These are phyloP conservation scores for Hanseniaspora hatyaiensis DNA, from an alignment of 805 yeast genomes.

Conservation along the genomic window DNA sequence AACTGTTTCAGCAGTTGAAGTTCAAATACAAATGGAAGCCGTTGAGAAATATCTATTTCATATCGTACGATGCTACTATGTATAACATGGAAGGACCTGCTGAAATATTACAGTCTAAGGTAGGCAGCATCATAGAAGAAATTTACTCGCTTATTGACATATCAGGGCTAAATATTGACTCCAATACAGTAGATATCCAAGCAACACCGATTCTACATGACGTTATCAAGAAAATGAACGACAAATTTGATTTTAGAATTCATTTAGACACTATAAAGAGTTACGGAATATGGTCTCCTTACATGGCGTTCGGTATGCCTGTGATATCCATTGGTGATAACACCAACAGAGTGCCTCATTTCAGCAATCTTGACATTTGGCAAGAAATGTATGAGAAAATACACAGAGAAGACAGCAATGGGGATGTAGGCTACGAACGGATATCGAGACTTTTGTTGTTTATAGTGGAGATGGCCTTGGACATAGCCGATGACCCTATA, in stretches of 20 bases:
- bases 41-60: conserved; percentile 65
- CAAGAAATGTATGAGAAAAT: conserved; percentile 36
- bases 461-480: conserved; percentile 42
- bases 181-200: conserved; percentile 42
- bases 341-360: conserved; percentile 42
- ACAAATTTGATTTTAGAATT: conserved; percentile 23
- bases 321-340: conserved; percentile 22
- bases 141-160: conserved; percentile 65
- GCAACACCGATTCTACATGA: conserved; percentile 55
- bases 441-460: conserved; percentile 48
- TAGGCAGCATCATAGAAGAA: conserved; percentile 44
- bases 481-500: conserved; percentile 61
- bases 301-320: conserved; percentile 48
- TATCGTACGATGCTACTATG: conserved; percentile 71
- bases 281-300: conserved; percentile 58
- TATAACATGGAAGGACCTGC: conserved; percentile 79
- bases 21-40: conserved; percentile 69
- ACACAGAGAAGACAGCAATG: conserved; percentile 31
- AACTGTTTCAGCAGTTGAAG: conserved; percentile 53
- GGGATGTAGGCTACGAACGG: conserved; percentile 40
- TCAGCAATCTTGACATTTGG: conserved; percentile 57
- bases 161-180: conserved; percentile 37
- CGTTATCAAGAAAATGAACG: conserved; percentile 32
- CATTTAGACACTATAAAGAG: conserved; percentile 28
- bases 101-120: conserved; percentile 53